phyloP scores from a whole-genome alignment of 129 eudicot species.

The Logfia minima region DNA sequence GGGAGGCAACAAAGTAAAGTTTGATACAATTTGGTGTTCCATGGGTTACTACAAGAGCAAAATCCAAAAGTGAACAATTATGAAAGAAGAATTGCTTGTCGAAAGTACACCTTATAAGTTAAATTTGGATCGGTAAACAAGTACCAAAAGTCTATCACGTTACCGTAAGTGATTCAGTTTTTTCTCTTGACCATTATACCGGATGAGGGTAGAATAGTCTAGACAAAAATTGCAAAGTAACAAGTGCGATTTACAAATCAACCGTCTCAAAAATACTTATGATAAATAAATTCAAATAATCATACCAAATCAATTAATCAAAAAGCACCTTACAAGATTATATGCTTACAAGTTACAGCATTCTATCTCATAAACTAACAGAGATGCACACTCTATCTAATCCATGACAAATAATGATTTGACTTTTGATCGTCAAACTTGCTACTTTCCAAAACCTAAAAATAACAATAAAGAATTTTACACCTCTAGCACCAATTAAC shows the following conservation, averaged over 20 bases:
- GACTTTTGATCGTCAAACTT: conserved; percentile 7
- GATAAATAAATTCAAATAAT: no score
- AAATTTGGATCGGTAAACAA: neutral
- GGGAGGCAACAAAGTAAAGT: neutral
- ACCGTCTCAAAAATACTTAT: no score
- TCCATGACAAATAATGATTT: neutral
- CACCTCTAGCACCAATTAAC: neutral
- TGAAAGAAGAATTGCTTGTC: neutral
- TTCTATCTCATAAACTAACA: neutral
- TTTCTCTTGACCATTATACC: no score
- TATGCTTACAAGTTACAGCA: neutral
- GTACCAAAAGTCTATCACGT: neutral
- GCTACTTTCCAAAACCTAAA: neutral
- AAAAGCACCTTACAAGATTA: neutral
- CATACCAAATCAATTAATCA: neutral
- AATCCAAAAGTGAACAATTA: neutral
- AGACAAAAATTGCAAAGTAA: no score
- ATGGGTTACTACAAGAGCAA: neutral
- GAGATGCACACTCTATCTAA: neutral
- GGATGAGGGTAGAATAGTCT: no score
- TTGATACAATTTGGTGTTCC: neutral
- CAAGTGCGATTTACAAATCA: no score
- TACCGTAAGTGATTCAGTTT: no score
- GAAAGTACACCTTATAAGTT: neutral
- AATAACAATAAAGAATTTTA: neutral